These are phyloP conservation scores for Blastocystis hominis DNA, from an alignment of 352 stramenopile genomes.

Conservation along the genomic window DNA sequence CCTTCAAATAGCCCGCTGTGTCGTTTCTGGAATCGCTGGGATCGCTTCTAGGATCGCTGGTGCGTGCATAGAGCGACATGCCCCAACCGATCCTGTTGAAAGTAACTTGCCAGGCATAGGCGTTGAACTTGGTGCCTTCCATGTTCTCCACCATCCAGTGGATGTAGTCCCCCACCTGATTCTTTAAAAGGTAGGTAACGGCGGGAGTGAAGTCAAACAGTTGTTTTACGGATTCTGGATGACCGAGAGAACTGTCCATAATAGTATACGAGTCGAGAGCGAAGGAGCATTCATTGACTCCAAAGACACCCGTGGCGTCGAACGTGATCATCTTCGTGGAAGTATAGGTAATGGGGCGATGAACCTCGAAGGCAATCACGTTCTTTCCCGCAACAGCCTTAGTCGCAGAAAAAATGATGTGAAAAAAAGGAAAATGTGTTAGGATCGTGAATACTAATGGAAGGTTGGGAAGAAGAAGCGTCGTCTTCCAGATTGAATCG, in stretches of 20 bases:
- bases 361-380: constrained; percentile 26
- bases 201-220: neutral
- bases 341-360: neutral
- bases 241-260: neutral
- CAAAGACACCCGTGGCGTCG: constrained; percentile 1
- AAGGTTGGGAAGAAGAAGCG: neutral
- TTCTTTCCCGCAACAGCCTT: neutral
- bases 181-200: neutral
- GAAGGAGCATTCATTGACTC: neutral
- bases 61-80: neutral
- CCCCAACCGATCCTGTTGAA: neutral
- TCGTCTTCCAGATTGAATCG: neutral
- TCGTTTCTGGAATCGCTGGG: neutral
- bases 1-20: neutral
- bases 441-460: neutral
- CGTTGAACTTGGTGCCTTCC: neutral
- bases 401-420: neutral
- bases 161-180: neutral
- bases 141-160: constrained; percentile 5
- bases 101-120: neutral
- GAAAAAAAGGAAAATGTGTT: neutral
- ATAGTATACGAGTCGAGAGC: neutral
- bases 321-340: neutral
- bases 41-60: too few species aligned
- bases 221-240: neutral